These are phyloP conservation scores for Xylaria longipes DNA, from an alignment of 495 filamentous ascomycete species.

Conservation along the genomic window DNA sequence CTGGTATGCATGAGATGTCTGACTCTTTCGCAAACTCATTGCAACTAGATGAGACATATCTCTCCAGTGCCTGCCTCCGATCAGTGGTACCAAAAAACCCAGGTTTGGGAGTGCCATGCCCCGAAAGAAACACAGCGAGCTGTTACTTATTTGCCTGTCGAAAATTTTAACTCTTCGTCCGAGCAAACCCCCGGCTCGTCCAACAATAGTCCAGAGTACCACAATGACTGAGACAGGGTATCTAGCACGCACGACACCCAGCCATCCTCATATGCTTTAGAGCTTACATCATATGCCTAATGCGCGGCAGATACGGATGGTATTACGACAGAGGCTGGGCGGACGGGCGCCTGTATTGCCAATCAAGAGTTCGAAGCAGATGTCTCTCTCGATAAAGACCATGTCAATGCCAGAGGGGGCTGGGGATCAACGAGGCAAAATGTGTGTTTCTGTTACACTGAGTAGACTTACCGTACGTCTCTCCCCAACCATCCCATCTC, in stretches of 20 bases:
- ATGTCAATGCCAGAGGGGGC: not conserved
- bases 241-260: not conserved
- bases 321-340: conserved; percentile 18
- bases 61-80: not conserved
- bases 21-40: not conserved
- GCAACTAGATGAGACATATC: not conserved
- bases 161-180: not conserved
- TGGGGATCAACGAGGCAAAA: not conserved
- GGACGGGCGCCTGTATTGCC: conserved; percentile 19
- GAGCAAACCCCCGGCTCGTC: not conserved
- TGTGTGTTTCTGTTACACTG: conserved; percentile 12
- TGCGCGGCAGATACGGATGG: conserved; percentile 15
- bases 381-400: not conserved
- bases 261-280: not conserved
- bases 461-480: not conserved
- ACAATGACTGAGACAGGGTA: conserved; percentile 6
- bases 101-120: not conserved
- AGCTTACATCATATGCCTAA: conserved; percentile 3
- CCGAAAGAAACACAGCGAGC: not conserved
- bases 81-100: not conserved
- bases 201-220: not conserved
- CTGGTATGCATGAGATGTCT: not conserved
- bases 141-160: not conserved
- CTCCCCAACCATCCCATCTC: not conserved
- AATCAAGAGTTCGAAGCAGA: conserved; percentile 11